These are phyloP conservation scores for Fusarium sp. DNA, from an alignment of 2,329 filamentous ascomycete genomes.

Conservation along the genomic window DNA sequence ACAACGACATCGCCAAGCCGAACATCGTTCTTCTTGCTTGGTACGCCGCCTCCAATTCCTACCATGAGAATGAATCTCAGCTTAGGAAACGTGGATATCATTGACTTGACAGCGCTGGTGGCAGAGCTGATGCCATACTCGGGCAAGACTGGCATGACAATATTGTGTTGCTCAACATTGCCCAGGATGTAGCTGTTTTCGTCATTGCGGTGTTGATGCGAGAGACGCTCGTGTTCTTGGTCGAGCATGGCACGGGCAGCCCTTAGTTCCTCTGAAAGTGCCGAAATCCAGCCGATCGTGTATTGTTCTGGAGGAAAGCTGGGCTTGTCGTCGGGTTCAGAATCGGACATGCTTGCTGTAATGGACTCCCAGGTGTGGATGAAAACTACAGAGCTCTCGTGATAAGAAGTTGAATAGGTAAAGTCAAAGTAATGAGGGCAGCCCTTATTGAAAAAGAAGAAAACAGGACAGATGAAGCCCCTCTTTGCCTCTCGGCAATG, in stretches of 20 bases:
- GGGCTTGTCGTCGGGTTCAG: neutral
- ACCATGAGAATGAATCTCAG: slow-evolving; percentile 13
- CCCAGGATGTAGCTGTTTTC: neutral
- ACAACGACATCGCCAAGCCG: neutral
- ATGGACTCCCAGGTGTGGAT: no score
- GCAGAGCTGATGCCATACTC: neutral
- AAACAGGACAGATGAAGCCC: no score
- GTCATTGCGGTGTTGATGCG: neutral
- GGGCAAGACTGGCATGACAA: neutral
- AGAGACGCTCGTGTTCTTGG: neutral
- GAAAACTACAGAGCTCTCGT: no score
- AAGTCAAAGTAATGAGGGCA: no score
- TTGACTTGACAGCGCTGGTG: neutral
- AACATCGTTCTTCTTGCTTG: neutral
- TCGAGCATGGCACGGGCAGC: neutral
- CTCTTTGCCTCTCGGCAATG: no score
- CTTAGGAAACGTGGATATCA: slow-evolving; percentile 11
- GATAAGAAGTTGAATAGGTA: no score
- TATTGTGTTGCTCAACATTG: neutral
- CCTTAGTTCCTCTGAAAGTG: neutral
- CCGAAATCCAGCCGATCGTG: neutral
- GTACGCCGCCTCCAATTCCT: slow-evolving; percentile 12
- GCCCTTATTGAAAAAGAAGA: no score
- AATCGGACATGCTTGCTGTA: neutral
- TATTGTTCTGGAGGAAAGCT: neutral